These are phyloP conservation scores for Barnettozyma populi DNA, from an alignment of 805 yeast genomes.

Conservation along the genomic window DNA sequence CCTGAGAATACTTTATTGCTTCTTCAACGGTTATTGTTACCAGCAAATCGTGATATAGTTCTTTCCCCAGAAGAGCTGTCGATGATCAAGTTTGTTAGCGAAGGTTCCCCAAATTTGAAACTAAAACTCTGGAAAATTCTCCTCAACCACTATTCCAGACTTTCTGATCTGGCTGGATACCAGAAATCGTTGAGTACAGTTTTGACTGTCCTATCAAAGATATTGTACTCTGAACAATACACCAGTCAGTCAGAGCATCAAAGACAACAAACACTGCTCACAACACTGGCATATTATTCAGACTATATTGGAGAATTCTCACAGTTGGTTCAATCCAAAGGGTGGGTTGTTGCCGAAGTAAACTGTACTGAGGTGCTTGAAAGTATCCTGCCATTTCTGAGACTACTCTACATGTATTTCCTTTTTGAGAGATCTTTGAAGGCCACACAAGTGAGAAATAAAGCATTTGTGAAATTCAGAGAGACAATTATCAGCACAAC, in stretches of 20 bases:
- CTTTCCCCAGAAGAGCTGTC: constrained; percentile 38
- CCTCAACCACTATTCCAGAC: constrained; percentile 45
- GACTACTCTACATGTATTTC: constrained; percentile 43
- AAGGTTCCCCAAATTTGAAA: constrained; percentile 60
- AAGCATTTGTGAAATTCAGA: constrained; percentile 23
- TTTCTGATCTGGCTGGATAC: constrained; percentile 29
- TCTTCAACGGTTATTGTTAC: constrained; percentile 41
- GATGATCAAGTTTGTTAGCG: constrained; percentile 53
- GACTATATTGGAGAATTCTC: constrained; percentile 39
- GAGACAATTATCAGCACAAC: constrained; percentile 37
- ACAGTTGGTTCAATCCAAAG: constrained; percentile 20
- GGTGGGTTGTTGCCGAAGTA: constrained; percentile 30
- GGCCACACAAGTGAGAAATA: constrained; percentile 3
- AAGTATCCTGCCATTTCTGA: constrained; percentile 30
- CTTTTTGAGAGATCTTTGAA: constrained; percentile 11
- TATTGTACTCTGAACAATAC: constrained; percentile 27
- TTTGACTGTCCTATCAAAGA: constrained; percentile 38
- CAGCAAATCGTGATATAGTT: constrained; percentile 15
- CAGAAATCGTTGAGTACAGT: constrained; percentile 48
- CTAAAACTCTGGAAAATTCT: constrained; percentile 73
- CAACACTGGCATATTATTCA: constrained; percentile 49
- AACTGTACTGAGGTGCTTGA: constrained; percentile 12
- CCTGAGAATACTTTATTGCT: constrained; percentile 28
- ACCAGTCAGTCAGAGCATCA: constrained; percentile 23
- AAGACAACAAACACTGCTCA: constrained; percentile 40